Percentiles rank a stretch among this genome's conserved stretches.
Conservation (phyloP, 129 eudicot genomes). For the Kitagawia praeruptora region DNA sequence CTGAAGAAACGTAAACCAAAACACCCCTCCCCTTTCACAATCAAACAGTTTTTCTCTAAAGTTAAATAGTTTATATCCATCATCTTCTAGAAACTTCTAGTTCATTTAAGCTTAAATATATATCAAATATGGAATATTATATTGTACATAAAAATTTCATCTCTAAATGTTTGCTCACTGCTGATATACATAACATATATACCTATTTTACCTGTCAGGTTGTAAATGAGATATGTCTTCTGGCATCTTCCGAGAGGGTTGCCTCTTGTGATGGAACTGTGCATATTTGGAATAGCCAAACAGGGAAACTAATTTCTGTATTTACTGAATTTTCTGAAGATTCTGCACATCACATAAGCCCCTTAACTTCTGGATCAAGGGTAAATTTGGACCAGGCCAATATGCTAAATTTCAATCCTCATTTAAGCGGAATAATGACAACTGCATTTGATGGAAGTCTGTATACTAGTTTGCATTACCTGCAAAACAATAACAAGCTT, state of each 20-base stretch:
- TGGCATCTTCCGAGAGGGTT: slow-evolving; percentile 54
- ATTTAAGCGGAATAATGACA: slow-evolving; percentile 62
- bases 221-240: slow-evolving; percentile 78
- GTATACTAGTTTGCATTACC: slow-evolving; percentile 86
- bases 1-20: neutral
- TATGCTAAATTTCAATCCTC: slow-evolving; percentile 70
- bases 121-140: neutral
- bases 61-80: neutral
- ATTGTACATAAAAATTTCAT: neutral
- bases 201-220: slow-evolving; percentile 36
- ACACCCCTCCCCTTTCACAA: neutral
- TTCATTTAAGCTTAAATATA: neutral
- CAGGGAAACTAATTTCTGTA: slow-evolving; percentile 63
- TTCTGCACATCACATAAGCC: slow-evolving; percentile 30
- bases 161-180: neutral
- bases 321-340: slow-evolving; percentile 55
- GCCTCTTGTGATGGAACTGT: slow-evolving; percentile 99
- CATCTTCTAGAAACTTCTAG: neutral
- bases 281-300: slow-evolving; percentile 86
- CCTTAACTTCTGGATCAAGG: slow-evolving; percentile 39
- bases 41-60: neutral
- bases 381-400: slow-evolving; percentile 57
- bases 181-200: slow-evolving; percentile 11
- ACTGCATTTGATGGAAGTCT: slow-evolving; percentile 72
- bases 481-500: slow-evolving; percentile 49